These are phyloP conservation scores for Russula ochroleuca DNA, from an alignment of 768 basidiomycete genomes.

Conservation along the genomic window DNA sequence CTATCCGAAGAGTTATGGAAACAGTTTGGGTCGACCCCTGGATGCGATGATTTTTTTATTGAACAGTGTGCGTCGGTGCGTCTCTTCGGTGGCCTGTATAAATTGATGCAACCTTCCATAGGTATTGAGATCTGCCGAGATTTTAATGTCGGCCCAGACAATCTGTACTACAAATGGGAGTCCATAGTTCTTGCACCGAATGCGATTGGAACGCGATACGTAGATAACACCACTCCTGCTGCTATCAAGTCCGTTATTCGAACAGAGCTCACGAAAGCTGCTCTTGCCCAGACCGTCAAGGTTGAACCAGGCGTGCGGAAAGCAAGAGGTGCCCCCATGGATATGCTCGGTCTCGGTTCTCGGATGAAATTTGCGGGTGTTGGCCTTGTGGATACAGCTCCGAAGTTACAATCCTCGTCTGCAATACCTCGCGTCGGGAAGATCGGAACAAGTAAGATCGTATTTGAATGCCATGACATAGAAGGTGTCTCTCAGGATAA, in stretches of 20 bases:
- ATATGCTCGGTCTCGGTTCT: constrained; percentile 32
- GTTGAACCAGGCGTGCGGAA: neutral
- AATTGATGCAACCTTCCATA: constrained; percentile 31
- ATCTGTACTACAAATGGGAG: constrained; percentile 67
- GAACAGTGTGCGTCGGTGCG: constrained; percentile 16
- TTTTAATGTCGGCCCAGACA: constrained; percentile 50
- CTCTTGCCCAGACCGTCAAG: constrained; percentile 1
- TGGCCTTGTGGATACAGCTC: constrained; percentile 15
- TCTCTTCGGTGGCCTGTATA: neutral
- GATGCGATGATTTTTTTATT: constrained; percentile 21
- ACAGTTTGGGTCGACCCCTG: constrained; percentile 11
- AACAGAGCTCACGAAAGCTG: constrained; percentile 9
- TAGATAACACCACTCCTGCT: constrained; percentile 25
- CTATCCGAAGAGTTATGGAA: neutral
- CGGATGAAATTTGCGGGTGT: constrained; percentile 31
- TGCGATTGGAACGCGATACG: constrained; percentile 16
- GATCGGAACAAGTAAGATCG: constrained; percentile 14
- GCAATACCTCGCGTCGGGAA: constrained; percentile 1
- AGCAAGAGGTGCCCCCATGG: neutral
- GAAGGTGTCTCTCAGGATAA: constrained; percentile 32
- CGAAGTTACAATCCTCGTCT: neutral
- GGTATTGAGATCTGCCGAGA: constrained; percentile 62
- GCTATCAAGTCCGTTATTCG: constrained; percentile 14
- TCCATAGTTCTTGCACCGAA: constrained; percentile 34
- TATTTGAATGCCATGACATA: constrained; percentile 22